Base-by-base conservation (phyloP, 2,329 filamentous ascomycete genomes). In the Fusarium continuum region DNA sequence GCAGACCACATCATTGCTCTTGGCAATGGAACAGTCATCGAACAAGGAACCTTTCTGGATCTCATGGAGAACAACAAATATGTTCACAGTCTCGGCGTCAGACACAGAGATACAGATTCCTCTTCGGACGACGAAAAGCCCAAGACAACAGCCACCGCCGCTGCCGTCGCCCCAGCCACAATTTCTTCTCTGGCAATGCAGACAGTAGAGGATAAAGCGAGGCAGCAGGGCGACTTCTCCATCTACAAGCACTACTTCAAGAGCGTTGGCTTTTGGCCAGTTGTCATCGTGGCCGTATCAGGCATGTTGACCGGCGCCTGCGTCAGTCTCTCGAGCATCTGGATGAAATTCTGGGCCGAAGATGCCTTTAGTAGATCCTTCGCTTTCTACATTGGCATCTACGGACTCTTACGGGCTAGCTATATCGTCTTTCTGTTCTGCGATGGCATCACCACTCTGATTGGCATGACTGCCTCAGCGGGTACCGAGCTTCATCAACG, bases 1-100 rank as follows among this genome's bases (percentile, higher is more conserved):
- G 79, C 73, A 50, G 80, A 85, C 38, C 77, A 82, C 28, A 78
- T 85, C 8, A 77, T 85, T 32, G 80, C 78, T 0, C 75, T 86
- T 0, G 76, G 75, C 0, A 29, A 64, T 1, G 81, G 82, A 0
- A 74, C 64, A 0, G 57, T 84, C 2, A 69, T 78, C 1, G 81
- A 85, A 26, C 77, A 84, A 28, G 75, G 75, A 0, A 48, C 36
- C 5, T 75, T 74, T 44, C 13, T 51, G 0, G 64, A 72, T 2
- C 52, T 76, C 19, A 59, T 68, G 44, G 54, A 59, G 2, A 77
- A 76, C 32, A 70, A 75, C 14, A 75, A 73, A 20, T 80, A 81
- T 35, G 72, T 80, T 0, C 68, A 76, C 16, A 74, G 73, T 10
- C 72, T 81, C 0, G 75, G 74, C 0, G 62, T 80, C 16, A 72